phyloP scores from a whole-genome alignment of 106 monocot species.

The Phalaenopsis aphrodite region DNA sequence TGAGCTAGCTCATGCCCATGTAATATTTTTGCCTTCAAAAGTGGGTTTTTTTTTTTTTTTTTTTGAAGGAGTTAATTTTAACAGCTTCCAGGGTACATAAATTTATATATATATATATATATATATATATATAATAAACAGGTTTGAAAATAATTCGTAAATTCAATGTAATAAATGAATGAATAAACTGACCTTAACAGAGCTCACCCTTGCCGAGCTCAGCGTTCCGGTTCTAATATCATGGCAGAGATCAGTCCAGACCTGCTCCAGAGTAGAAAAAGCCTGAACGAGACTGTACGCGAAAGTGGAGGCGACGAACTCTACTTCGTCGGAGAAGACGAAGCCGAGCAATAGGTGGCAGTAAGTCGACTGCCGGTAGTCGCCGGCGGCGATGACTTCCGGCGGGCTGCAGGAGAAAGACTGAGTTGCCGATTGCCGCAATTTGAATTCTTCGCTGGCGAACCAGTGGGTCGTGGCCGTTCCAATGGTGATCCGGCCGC shows the following conservation, averaged over 20 bases:
- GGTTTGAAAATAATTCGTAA: too few species aligned
- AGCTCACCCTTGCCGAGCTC: slow-evolving; percentile 17
- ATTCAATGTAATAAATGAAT: too few species aligned
- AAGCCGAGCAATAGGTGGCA: slow-evolving; percentile 62
- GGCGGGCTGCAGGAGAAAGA: slow-evolving; percentile 45
- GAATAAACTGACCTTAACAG: background rate
- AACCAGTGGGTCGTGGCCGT: slow-evolving; percentile 51
- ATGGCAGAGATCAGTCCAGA: slow-evolving; percentile 45
- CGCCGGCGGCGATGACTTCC: slow-evolving; percentile 38
- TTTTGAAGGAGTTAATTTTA: too few species aligned
- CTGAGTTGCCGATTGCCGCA: slow-evolving; percentile 22
- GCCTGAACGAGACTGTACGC: slow-evolving; percentile 60
- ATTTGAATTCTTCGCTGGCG: slow-evolving; percentile 49
- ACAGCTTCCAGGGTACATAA: too few species aligned
- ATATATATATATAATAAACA: too few species aligned
- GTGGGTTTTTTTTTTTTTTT: too few species aligned
- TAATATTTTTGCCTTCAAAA: too few species aligned
- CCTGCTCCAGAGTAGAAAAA: slow-evolving; percentile 23
- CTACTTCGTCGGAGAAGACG: slow-evolving; percentile 25
- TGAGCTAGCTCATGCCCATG: too few species aligned
- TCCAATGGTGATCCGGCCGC: slow-evolving; percentile 22
- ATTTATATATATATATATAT: too few species aligned
- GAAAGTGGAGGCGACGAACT: slow-evolving; percentile 54
- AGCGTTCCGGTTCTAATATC: slow-evolving; percentile 32
- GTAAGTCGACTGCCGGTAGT: slow-evolving; percentile 52